phyloP scores from a whole-genome alignment of 2,329 filamentous ascomycete species.

The Massarina eburnea region DNA sequence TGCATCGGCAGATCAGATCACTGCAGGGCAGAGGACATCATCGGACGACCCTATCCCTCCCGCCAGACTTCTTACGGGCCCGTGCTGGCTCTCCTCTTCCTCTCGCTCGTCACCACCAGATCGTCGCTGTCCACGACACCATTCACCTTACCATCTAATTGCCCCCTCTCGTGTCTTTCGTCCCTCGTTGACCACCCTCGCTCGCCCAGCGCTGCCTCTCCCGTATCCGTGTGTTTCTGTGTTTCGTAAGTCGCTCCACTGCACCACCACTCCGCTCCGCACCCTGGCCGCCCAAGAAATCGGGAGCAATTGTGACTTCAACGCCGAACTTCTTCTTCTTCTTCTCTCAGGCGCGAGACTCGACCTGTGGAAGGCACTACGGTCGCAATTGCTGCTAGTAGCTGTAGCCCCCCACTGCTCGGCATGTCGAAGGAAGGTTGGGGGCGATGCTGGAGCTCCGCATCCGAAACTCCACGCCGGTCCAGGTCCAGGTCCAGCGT shows the following conservation, averaged over 20 bases:
- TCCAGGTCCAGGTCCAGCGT: too few relatives aligned
- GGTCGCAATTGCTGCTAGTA: too few relatives aligned
- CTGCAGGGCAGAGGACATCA: conserved; percentile 9
- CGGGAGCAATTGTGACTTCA: conserved; percentile 1
- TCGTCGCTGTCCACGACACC: conserved; percentile 1
- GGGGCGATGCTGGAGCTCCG: neutral
- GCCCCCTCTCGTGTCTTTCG: neutral
- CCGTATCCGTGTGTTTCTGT: conserved; percentile 6
- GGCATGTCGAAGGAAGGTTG: neutral
- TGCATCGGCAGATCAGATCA: conserved; percentile 24
- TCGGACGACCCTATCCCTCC: conserved; percentile 13
- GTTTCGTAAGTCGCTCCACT: conserved; percentile 16
- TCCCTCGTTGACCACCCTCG: conserved; percentile 15
- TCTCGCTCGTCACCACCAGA: conserved; percentile 4
- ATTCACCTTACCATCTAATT: neutral
- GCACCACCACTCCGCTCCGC: conserved; percentile 2
- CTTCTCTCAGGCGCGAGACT: neutral
- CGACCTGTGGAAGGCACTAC: too few relatives aligned
- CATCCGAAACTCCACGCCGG: neutral
- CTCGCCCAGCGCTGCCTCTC: conserved; percentile 12
- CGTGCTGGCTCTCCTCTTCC: conserved; percentile 13
- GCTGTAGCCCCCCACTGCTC: neutral
- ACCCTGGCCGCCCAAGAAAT: neutral
- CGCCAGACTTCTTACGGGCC: conserved; percentile 14
- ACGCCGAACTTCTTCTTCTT: neutral